A percentile compares a stretch with the other conserved stretches of the same genome.
Conservation (phyloP, 257 asterid genomes). For the Nicotiana sylvestris region DNA sequence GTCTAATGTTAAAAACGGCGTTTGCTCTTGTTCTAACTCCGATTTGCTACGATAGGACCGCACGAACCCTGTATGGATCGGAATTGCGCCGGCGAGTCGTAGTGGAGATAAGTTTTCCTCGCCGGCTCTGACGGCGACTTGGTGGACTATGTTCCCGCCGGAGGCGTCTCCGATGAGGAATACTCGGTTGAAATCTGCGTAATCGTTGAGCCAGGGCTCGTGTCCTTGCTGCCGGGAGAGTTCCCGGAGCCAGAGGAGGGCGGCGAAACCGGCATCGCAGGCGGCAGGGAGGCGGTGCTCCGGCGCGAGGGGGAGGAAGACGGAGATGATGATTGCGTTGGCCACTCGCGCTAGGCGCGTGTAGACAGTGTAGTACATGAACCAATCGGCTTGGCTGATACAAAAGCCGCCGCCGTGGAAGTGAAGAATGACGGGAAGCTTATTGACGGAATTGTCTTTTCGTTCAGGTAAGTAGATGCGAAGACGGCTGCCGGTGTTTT, state of each 20-base stretch:
- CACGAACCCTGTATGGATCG: slow-evolving; percentile 52
- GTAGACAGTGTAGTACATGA: slow-evolving; percentile 48
- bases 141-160: slow-evolving; percentile 58
- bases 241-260: slow-evolving; percentile 41
- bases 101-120: slow-evolving; percentile 23
- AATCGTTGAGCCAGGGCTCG: slow-evolving; percentile 24
- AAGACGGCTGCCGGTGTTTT: slow-evolving; percentile 24
- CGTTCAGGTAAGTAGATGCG: slow-evolving; percentile 50
- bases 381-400: slow-evolving; percentile 54
- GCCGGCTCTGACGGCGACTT: slow-evolving; percentile 52
- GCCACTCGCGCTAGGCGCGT: slow-evolving; percentile 37
- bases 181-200: slow-evolving; percentile 36
- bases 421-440: slow-evolving; percentile 55
- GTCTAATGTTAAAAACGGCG: slow-evolving; percentile 49
- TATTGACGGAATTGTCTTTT: slow-evolving; percentile 17
- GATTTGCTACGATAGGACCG: slow-evolving; percentile 49
- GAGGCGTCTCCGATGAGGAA: slow-evolving; percentile 67
- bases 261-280: slow-evolving; percentile 33
- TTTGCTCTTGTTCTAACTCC: slow-evolving; percentile 55
- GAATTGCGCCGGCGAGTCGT: slow-evolving; percentile 47
- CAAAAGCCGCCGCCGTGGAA: slow-evolving; percentile 75
- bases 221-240: slow-evolving; percentile 19
- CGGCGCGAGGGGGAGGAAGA: slow-evolving; percentile 48
- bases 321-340: slow-evolving; percentile 40
- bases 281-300: slow-evolving; percentile 60